A percentile compares a stretch with the other conserved stretches of the same genome.
phyloP scores from a whole-genome alignment of 257 asterid genomes.

The Buddleja alternifolia region DNA sequence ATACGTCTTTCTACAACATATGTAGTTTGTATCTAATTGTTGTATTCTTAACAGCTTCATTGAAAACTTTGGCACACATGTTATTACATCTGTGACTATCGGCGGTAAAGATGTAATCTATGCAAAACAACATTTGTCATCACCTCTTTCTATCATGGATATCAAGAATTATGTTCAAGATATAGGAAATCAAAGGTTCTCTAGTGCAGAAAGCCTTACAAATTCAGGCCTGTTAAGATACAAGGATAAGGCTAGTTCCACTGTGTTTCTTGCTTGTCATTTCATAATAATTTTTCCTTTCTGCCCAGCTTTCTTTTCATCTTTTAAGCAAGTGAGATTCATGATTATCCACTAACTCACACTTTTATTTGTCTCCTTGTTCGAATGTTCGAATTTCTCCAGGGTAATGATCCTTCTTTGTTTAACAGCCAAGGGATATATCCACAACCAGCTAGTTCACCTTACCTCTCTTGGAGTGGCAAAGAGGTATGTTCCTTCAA shows the following conservation, averaged over 20 bases:
- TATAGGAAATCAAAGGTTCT: constrained; percentile 85
- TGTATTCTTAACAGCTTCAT: constrained; percentile 66
- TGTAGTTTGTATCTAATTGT: constrained; percentile 21
- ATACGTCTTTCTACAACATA: constrained; percentile 9
- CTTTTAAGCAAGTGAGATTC: constrained; percentile 6
- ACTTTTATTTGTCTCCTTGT: constrained; percentile 21
- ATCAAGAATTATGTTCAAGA: constrained; percentile 86
- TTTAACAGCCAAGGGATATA: constrained; percentile 85
- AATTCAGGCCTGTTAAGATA: constrained; percentile 71
- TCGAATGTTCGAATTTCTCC: constrained; percentile 40
- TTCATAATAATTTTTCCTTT: constrained; percentile 10
- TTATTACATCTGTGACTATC: constrained; percentile 73
- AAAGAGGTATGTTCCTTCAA: constrained; percentile 62
- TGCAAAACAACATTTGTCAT: constrained; percentile 67
- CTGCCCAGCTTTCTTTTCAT: constrained; percentile 4
- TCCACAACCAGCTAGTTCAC: constrained; percentile 76
- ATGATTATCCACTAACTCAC: constrained; percentile 1
- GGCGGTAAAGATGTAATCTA: constrained; percentile 93
- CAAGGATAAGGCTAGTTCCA: constrained; percentile 73
- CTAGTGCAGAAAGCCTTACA: constrained; percentile 63
- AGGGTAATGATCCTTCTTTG: constrained; percentile 73
- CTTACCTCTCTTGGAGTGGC: constrained; percentile 71
- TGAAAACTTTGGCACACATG: constrained; percentile 86
- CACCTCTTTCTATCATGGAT: constrained; percentile 68
- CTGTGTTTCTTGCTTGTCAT: constrained; percentile 26